These are phyloP conservation scores for Aspergillus aculeatinus DNA, from an alignment of 2,329 filamentous ascomycete species.

Conservation along the genomic window DNA sequence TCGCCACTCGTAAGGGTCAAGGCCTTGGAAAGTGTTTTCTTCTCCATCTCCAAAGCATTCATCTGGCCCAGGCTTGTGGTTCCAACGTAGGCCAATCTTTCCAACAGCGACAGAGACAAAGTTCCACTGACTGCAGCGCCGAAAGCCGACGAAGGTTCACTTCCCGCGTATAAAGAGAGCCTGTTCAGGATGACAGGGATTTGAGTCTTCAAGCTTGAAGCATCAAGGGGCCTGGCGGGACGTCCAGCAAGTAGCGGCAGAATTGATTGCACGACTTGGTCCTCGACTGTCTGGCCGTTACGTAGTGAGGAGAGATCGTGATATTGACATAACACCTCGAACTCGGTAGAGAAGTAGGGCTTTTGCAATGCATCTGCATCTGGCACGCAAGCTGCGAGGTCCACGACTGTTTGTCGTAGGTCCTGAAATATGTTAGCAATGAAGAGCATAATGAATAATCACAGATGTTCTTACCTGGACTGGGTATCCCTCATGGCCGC, in stretches of 20 bases:
- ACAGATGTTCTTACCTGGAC: slow-evolving; percentile 27
- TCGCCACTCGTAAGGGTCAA: slow-evolving; percentile 52
- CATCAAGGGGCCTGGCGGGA: slow-evolving; percentile 33
- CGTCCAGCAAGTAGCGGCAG: slow-evolving; percentile 41
- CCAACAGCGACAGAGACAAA: slow-evolving; percentile 55
- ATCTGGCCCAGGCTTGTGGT: slow-evolving; percentile 61
- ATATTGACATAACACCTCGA: slow-evolving; percentile 50
- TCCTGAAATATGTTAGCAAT: slow-evolving; percentile 25
- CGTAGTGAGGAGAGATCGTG: slow-evolving; percentile 36
- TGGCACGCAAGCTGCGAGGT: slow-evolving; percentile 34
- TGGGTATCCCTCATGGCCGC: slow-evolving; percentile 37
- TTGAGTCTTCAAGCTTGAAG: slow-evolving; percentile 32
- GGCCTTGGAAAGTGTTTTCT: slow-evolving; percentile 60
- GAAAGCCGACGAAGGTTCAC: slow-evolving; percentile 27
- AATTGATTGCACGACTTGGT: slow-evolving; percentile 27
- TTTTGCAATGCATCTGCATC: slow-evolving; percentile 27
- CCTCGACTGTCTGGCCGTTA: slow-evolving; percentile 11
- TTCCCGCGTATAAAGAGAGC: slow-evolving; percentile 38
- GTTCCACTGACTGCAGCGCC: slow-evolving; percentile 50
- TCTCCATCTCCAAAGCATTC: slow-evolving; percentile 63
- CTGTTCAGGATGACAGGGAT: slow-evolving; percentile 39
- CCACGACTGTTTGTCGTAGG: slow-evolving; percentile 39
- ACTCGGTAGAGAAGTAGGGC: slow-evolving; percentile 48
- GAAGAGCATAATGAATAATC: not conserved
- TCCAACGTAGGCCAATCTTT: slow-evolving; percentile 53